Percentiles rank a stretch among this genome's conserved stretches.
Evolutionary conservation across 2,329 filamentous ascomycete species (phyloP).

Genomic region (Xylaria sp.): DNA sequence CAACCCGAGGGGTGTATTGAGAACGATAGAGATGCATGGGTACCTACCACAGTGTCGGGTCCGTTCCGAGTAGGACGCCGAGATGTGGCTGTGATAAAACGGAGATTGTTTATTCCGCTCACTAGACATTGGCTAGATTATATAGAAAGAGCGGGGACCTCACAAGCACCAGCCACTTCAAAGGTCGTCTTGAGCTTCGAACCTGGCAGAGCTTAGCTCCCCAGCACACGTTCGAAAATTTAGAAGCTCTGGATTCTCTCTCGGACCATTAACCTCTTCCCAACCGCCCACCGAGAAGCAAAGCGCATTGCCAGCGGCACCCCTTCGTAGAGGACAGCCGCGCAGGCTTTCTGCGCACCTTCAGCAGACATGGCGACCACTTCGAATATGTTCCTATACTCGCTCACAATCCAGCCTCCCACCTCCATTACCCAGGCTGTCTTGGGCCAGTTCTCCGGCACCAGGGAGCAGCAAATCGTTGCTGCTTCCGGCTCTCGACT

Average conservation of each 20-base stretch:
- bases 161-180: conserved; percentile 30
- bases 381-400: conserved; percentile 98
- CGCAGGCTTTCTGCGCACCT: conserved; percentile 50
- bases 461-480: conserved; percentile 97
- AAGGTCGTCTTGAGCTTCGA: not conserved
- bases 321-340: conserved; percentile 42
- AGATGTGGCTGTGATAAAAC: conserved; percentile 2
- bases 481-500: conserved; percentile 92
- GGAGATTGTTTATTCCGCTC: conserved; percentile 8
- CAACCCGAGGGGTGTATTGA: not conserved
- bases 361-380: conserved; percentile 85
- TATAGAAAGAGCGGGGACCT: conserved; percentile 1
- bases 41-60: not conserved
- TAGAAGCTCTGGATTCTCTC: conserved; percentile 34
- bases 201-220: not conserved
- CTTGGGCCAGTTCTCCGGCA: conserved; percentile 93
- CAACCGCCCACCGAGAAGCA: not conserved
- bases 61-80: not conserved
- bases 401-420: conserved; percentile 92
- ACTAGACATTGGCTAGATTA: conserved; percentile 2
- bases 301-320: conserved; percentile 26
- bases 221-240: conserved; percentile 37
- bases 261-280: conserved; percentile 12
- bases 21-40: not conserved
- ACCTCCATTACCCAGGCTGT: conserved; percentile 91